Conservation (phyloP, 2,329 filamentous ascomycete species). For the Aspergillus udagawae region DNA sequence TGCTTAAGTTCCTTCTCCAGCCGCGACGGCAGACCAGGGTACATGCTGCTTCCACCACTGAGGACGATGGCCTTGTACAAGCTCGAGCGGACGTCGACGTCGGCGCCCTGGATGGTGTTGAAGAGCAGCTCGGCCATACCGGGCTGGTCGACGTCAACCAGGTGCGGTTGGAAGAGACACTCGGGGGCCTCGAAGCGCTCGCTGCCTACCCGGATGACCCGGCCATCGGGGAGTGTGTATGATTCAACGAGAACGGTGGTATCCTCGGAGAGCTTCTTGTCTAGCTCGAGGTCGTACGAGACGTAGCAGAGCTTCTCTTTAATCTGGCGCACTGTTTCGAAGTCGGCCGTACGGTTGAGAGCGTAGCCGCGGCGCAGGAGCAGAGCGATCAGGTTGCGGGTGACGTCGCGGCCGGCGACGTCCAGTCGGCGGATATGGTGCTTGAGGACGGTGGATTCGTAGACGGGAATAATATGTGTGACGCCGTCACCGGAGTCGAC, state of each 20-base stretch:
- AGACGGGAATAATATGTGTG: slow-evolving; percentile 97
- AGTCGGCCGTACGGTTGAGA: slow-evolving; percentile 95
- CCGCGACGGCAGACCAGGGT: slow-evolving; percentile 87
- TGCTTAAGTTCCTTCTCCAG: slow-evolving; percentile 99
- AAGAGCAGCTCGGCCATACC: slow-evolving; percentile 97
- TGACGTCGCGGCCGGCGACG: slow-evolving; percentile 94
- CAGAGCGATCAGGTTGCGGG: slow-evolving; percentile 94
- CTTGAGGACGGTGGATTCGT: slow-evolving; percentile 96
- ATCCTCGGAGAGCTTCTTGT: slow-evolving; percentile 93
- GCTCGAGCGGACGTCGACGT: slow-evolving; percentile 89
- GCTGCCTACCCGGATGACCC: slow-evolving; percentile 91
- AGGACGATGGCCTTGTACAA: slow-evolving; percentile 97
- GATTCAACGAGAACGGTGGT: slow-evolving; percentile 96
- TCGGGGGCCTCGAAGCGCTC: slow-evolving; percentile 98
- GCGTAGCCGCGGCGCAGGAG: slow-evolving; percentile 92
- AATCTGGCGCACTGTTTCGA: slow-evolving; percentile 97
- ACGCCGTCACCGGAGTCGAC: slow-evolving; percentile 98
- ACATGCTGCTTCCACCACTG: slow-evolving; percentile 97
- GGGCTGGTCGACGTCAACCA: slow-evolving; percentile 95
- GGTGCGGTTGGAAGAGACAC: slow-evolving; percentile 96
- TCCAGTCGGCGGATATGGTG: slow-evolving; percentile 92
- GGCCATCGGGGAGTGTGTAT: slow-evolving; percentile 94
- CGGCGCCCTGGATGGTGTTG: slow-evolving; percentile 95
- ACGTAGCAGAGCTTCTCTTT: slow-evolving; percentile 99
- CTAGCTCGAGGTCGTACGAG: slow-evolving; percentile 93